These are phyloP conservation scores for Kodamaea leandrae DNA, from an alignment of 805 yeast species.

Conservation along the genomic window DNA sequence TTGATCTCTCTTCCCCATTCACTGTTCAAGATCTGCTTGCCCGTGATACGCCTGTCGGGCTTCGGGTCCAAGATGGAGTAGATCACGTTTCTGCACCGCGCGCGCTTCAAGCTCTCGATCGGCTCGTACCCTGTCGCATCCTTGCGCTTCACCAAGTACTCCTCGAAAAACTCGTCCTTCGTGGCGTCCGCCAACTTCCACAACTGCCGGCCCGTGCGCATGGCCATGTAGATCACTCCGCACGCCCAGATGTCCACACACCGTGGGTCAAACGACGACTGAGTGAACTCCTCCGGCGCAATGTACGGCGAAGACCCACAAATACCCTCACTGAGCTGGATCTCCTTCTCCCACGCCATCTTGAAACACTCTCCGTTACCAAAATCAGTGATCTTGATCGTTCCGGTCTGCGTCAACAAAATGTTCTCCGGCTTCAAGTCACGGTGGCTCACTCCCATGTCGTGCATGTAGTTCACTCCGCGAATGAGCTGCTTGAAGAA, in stretches of 20 bases:
- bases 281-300: conserved; percentile 81
- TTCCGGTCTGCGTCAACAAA: conserved; percentile 68
- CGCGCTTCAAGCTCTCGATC: conserved; percentile 78
- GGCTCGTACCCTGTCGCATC: conserved; percentile 89
- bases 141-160: conserved; percentile 74
- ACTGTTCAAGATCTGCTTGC: conserved; percentile 81
- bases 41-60: conserved; percentile 82
- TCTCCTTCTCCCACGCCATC: conserved; percentile 78
- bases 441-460: conserved; percentile 85
- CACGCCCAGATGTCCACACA: conserved; percentile 89
- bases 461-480: conserved; percentile 86
- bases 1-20: conserved; percentile 94
- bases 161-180: conserved; percentile 77
- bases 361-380: conserved; percentile 82
- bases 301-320: conserved; percentile 89
- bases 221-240: conserved; percentile 89
- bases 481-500: conserved; percentile 80
- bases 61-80: conserved; percentile 92
- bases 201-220: conserved; percentile 90
- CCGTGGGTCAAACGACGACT: conserved; percentile 71
- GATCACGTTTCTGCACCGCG: conserved; percentile 88
- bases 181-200: conserved; percentile 78
- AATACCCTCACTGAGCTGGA: conserved; percentile 70
- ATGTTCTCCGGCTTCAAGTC: conserved; percentile 89
- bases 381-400: conserved; percentile 80